These are phyloP conservation scores for Thielaviopsis populi DNA, from an alignment of 2,329 filamentous ascomycete species.

Conservation along the genomic window DNA sequence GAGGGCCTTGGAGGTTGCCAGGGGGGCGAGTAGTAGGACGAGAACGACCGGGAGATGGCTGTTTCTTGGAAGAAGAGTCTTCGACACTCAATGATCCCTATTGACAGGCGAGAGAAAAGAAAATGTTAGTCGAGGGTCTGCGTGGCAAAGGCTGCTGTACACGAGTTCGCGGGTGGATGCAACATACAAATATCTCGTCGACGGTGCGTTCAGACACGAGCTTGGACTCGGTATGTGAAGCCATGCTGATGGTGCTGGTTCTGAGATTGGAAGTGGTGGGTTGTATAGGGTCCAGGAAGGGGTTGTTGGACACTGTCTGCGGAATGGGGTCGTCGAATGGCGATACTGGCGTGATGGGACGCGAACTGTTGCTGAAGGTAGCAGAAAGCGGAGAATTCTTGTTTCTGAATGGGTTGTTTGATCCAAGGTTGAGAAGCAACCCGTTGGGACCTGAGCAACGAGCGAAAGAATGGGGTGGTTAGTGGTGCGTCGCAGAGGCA, in stretches of 20 bases:
- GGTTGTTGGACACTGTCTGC: constrained; percentile 56
- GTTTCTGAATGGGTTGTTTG: constrained; percentile 72
- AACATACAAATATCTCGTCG: constrained; percentile 64
- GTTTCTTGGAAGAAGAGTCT: constrained; percentile 48
- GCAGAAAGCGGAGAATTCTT: constrained; percentile 40
- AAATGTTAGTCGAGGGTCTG: background rate
- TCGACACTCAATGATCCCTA: constrained; percentile 36
- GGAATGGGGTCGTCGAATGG: constrained; percentile 42
- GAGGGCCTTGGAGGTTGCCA: background rate
- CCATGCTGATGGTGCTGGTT: constrained; percentile 26
- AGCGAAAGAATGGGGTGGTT: constrained; percentile 34
- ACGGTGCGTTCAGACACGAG: constrained; percentile 34
- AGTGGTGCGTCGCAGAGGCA: constrained; percentile 26
- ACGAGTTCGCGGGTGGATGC: no score
- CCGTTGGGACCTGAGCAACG: constrained; percentile 26
- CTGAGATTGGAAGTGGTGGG: background rate
- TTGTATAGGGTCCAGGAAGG: constrained; percentile 47
- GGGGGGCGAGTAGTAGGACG: constrained; percentile 16
- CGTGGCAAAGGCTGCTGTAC: background rate
- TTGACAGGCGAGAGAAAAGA: background rate
- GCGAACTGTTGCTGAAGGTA: constrained; percentile 24
- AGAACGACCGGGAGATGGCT: constrained; percentile 23
- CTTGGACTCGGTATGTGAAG: constrained; percentile 31
- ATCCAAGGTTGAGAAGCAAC: constrained; percentile 54
- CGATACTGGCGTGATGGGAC: constrained; percentile 30